Percentiles rank a stretch among this genome's conserved stretches.
Conservation (phyloP, 140 eudicot species). For the Ambrosia hybrid region DNA sequence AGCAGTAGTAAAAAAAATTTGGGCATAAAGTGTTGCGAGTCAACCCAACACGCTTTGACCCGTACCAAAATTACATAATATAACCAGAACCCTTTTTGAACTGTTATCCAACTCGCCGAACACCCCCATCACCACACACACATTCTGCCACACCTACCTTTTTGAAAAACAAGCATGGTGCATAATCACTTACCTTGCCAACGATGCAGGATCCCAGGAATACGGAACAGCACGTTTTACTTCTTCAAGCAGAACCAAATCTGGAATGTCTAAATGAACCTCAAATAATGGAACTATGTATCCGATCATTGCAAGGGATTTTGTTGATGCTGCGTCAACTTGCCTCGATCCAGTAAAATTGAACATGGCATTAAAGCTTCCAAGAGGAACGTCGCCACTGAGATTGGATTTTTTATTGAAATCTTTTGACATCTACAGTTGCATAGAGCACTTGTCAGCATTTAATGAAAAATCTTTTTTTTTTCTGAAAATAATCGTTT, state of each 20-base stretch:
- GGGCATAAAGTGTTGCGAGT: neutral
- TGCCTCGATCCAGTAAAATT: constrained; percentile 87
- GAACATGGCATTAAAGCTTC: constrained; percentile 92
- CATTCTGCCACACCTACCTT: too few species aligned
- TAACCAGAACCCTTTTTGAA: too few species aligned
- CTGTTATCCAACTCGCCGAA: neutral
- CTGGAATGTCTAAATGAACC: constrained; percentile 47
- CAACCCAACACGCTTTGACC: neutral
- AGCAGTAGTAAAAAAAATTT: neutral
- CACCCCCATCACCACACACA: too few species aligned
- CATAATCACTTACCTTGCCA: constrained; percentile 66
- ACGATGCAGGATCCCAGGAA: constrained; percentile 92
- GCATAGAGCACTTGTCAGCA: constrained; percentile 19
- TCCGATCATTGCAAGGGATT: constrained; percentile 93
- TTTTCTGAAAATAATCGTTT: neutral
- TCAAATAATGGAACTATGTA: constrained; percentile 56
- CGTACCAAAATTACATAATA: too few species aligned
- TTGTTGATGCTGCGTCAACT: constrained; percentile 81
- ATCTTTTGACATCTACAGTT: constrained; percentile 71
- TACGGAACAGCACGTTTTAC: constrained; percentile 85
- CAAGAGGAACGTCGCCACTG: constrained; percentile 71
- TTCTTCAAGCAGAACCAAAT: constrained; percentile 63
- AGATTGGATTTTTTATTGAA: constrained; percentile 71
- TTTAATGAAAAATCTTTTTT: neutral
- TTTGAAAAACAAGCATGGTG: neutral